Conservation (phyloP, 805 yeast species). For the Starmerella lactis-condensi region DNA sequence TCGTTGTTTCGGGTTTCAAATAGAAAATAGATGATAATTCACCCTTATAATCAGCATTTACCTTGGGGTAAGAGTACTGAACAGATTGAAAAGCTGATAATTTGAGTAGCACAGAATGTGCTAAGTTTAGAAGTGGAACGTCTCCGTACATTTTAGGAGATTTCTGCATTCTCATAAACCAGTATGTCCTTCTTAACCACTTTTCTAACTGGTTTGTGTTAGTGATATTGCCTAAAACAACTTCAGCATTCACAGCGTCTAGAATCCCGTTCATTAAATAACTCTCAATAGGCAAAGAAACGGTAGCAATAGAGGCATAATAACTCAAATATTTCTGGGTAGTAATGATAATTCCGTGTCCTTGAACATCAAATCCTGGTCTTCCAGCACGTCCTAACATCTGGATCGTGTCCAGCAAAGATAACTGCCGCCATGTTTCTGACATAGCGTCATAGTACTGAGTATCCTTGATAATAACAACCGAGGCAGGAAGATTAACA, state of each 20-base stretch:
- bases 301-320: conserved; percentile 75
- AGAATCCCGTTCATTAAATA: conserved; percentile 54
- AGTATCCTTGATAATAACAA: conserved; percentile 88
- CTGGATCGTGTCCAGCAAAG: conserved; percentile 87
- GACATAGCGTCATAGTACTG: conserved; percentile 81
- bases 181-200: conserved; percentile 68
- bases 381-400: conserved; percentile 98
- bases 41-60: conserved; percentile 51
- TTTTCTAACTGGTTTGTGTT: conserved; percentile 45
- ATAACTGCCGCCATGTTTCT: conserved; percentile 77
- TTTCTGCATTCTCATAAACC: conserved; percentile 57
- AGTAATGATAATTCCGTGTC: conserved; percentile 87
- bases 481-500: conserved; percentile 94
- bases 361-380: conserved; percentile 79
- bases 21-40: conserved; percentile 73
- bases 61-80: conserved; percentile 37
- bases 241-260: conserved; percentile 72
- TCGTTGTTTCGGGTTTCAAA: conserved; percentile 56
- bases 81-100: conserved; percentile 42
- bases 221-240: conserved; percentile 51
- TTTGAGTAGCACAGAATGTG: conserved; percentile 54
- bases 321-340: conserved; percentile 71
- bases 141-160: conserved; percentile 58
- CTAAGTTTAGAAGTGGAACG: conserved; percentile 31
- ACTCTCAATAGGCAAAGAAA: conserved; percentile 82